Conservation (phyloP, 257 asterid species). For the Lycium ferocissimum region DNA sequence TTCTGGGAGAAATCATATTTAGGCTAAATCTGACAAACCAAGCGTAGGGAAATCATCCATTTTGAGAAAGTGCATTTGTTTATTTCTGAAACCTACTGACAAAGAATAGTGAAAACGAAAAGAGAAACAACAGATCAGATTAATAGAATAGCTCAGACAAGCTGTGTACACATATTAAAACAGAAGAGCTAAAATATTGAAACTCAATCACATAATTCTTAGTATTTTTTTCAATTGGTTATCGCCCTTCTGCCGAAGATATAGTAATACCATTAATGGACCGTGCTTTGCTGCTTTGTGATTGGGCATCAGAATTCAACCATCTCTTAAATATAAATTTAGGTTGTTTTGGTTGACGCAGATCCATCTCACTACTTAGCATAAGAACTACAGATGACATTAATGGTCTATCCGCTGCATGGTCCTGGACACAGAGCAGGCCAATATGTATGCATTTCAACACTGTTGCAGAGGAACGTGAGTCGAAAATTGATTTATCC, state of each 20-base stretch:
- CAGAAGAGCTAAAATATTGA: too few species aligned
- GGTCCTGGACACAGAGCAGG: constrained; percentile 69
- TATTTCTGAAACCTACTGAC: too few species aligned
- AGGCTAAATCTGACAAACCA: background rate
- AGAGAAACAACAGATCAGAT: background rate
- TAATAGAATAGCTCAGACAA: background rate
- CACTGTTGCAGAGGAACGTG: constrained; percentile 36
- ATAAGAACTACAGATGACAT: constrained; percentile 51
- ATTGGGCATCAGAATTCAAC: background rate
- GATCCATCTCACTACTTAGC: constrained; percentile 37
- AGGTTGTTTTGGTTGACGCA: constrained; percentile 33
- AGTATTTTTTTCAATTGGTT: too few species aligned
- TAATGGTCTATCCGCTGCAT: constrained; percentile 55
- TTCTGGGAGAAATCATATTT: background rate
- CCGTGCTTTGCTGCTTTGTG: background rate
- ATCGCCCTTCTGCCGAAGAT: constrained; percentile 31
- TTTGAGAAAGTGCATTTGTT: too few species aligned
- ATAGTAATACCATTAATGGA: constrained; percentile 20
- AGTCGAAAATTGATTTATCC: constrained; percentile 45
- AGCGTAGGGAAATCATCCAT: background rate
- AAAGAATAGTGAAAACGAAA: too few species aligned
- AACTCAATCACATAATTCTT: background rate
- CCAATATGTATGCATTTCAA: constrained; percentile 64
- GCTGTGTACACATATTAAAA: background rate
- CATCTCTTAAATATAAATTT: constrained; percentile 19